Evolutionary conservation across 352 stramenopile species (phyloP), one percentile per base, ranked within the genome.

Genomic region (Phytophthora constricta): DNA sequence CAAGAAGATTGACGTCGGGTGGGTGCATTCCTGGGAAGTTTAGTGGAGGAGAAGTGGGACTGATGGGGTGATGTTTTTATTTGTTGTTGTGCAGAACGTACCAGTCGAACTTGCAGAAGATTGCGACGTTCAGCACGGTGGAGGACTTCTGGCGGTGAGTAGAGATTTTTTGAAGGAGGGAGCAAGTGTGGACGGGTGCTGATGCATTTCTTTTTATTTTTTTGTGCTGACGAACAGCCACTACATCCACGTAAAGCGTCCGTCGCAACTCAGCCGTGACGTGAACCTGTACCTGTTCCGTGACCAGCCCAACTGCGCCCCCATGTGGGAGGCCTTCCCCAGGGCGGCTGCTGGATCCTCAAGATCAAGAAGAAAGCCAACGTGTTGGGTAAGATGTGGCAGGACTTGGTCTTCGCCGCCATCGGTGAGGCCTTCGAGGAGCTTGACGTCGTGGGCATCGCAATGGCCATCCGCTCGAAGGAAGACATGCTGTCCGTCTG

Each of bases 301-400:
- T 65, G 91, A 98, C 66, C 84, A 83, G 52, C 81, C 79, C 8
- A 96, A 95, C 68, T 95, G 89, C 64, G 82, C 87, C 22, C 91
- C 90, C 3, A 97, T 97, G 89, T 97, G 90, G 90, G 90, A 97
- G 71, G 87, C 85, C 16, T 98, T 97, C 79, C 93, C 93, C 90
- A 97, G 68, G 93, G 93, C 55, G 93, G 93, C 48, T 98, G 93
- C 83, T 98, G 93, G 93, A 98, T 98, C 74, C 80, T 98, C 64
- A 97, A 97, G 79, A 97, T 98, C 73, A 97, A 97, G 76, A 97
- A 97, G 81, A 96, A 96, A 76, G 86, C 86, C 67, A 96, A 96
- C 56, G 91, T 98, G 58, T 80, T 98, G 11, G 91, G 93, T 48
- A 98, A 98, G 76, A 97, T 98, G 89, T 98, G 93, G 93, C 92